Evolutionary conservation across 2,329 filamentous ascomycete species (phyloP).

Genomic region (Paecilomyces dactylethromorphus): DNA sequence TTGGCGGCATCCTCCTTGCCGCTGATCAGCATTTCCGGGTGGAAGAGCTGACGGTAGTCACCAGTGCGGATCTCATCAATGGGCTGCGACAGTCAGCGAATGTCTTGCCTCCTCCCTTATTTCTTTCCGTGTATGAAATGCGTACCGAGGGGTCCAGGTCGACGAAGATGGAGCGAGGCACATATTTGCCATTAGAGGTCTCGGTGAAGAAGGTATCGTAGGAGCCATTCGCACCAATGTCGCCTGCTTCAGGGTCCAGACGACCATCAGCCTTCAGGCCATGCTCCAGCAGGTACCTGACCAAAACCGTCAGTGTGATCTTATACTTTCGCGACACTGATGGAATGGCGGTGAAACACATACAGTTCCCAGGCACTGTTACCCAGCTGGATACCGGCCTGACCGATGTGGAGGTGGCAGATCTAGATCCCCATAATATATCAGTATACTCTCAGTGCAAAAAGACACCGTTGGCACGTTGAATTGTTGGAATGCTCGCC

Average conservation of each 20-base stretch:
- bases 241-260: conserved; percentile 49
- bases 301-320: conserved; percentile 5
- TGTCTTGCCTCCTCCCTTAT: background rate
- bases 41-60: conserved; percentile 57
- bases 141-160: conserved; percentile 59
- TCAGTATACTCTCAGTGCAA: background rate
- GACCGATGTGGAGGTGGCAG: conserved; percentile 62
- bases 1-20: conserved; percentile 65
- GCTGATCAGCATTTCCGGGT: conserved; percentile 60
- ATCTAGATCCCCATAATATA: conserved; percentile 38
- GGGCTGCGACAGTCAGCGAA: conserved; percentile 35
- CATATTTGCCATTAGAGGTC: conserved; percentile 59
- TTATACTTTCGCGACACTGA: background rate
- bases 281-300: conserved; percentile 60
- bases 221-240: conserved; percentile 49
- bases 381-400: conserved; percentile 61
- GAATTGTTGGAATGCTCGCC: background rate
- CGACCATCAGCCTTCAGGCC: conserved; percentile 56
- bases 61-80: conserved; percentile 63
- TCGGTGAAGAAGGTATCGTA: conserved; percentile 63
- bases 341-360: conserved; percentile 29
- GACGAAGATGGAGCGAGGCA: conserved; percentile 61
- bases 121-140: conserved; percentile 1
- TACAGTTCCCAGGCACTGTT: conserved; percentile 66
- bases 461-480: background rate